Conservation (phyloP, 768 basidiomycete species). For the Calocybe cyanea region DNA sequence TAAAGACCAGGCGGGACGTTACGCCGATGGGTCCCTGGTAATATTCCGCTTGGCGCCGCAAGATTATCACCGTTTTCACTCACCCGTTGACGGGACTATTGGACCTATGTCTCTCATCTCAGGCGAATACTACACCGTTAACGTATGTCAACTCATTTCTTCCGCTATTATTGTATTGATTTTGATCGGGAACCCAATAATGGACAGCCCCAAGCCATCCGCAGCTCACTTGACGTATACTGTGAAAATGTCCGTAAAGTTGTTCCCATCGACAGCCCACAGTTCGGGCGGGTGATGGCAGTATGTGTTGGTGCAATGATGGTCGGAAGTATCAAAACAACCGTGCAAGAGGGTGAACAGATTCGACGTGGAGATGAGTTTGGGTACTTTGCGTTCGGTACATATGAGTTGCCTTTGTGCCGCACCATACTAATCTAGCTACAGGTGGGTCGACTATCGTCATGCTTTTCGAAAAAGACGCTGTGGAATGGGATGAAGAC, state of each 20-base stretch:
- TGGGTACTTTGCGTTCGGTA: conserved; percentile 94
- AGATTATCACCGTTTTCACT: conserved; percentile 94
- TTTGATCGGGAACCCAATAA: not conserved
- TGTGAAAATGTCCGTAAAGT: conserved; percentile 94
- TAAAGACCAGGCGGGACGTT: conserved; percentile 63
- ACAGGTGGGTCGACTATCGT: conserved; percentile 91
- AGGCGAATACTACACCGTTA: conserved; percentile 97
- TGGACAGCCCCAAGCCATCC: conserved; percentile 83
- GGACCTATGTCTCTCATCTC: conserved; percentile 79
- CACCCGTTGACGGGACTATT: conserved; percentile 79
- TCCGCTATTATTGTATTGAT: not conserved
- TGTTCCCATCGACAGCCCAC: conserved; percentile 84
- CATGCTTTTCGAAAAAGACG: conserved; percentile 80
- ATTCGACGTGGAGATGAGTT: conserved; percentile 87
- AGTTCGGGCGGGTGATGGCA: conserved; percentile 89
- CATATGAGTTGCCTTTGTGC: conserved; percentile 18
- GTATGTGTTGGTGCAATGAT: conserved; percentile 95
- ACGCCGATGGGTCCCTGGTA: conserved; percentile 75
- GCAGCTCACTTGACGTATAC: conserved; percentile 87
- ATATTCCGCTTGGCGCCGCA: conserved; percentile 93
- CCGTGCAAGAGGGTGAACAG: conserved; percentile 77
- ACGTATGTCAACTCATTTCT: conserved; percentile 42
- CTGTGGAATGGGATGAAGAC: conserved; percentile 90
- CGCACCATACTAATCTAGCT: not conserved
- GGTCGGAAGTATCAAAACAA: conserved; percentile 87